Evolutionary conservation across 129 eudicot genomes (phyloP).

Genomic region (Ambrosia trifida): DNA sequence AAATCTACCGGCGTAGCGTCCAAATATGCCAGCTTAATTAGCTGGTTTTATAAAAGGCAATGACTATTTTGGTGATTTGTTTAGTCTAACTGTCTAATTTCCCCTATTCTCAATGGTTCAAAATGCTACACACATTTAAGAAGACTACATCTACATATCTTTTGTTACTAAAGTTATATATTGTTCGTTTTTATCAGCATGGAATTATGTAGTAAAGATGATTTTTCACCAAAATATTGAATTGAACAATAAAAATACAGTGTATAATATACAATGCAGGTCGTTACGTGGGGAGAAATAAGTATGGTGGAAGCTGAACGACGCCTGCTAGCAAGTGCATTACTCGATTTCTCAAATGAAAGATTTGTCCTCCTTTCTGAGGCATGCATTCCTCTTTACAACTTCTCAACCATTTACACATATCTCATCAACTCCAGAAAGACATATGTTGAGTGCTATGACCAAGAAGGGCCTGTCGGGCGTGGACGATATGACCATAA

Average conservation of each 20-base stretch:
- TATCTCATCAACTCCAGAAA: slow-evolving; percentile 51
- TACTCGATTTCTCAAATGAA: slow-evolving; percentile 64
- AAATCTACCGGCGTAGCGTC: too few relatives aligned
- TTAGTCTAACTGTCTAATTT: too few relatives aligned
- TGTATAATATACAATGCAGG: slow-evolving; percentile 38
- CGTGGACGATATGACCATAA: slow-evolving; percentile 54
- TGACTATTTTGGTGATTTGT: too few relatives aligned
- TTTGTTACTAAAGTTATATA: background rate
- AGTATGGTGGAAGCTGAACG: slow-evolving; percentile 82
- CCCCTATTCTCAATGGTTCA: too few relatives aligned
- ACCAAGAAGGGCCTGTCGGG: slow-evolving; percentile 54
- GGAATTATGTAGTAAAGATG: background rate
- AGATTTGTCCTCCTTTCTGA: slow-evolving; percentile 72
- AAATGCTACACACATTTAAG: background rate
- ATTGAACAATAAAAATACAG: background rate
- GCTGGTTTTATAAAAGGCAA: too few relatives aligned
- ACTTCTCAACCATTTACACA: slow-evolving; percentile 55
- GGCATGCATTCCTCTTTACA: slow-evolving; percentile 72
- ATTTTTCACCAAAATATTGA: slow-evolving; percentile 1
- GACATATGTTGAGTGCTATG: slow-evolving; percentile 64
- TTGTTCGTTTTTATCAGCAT: background rate
- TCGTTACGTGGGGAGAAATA: slow-evolving; percentile 66
- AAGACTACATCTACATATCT: background rate
- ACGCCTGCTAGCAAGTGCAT: slow-evolving; percentile 66
- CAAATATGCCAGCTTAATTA: too few relatives aligned